Evolutionary conservation across 2,329 filamentous ascomycete species (phyloP).

Genomic region (Colletotrichum zoysiae): DNA sequence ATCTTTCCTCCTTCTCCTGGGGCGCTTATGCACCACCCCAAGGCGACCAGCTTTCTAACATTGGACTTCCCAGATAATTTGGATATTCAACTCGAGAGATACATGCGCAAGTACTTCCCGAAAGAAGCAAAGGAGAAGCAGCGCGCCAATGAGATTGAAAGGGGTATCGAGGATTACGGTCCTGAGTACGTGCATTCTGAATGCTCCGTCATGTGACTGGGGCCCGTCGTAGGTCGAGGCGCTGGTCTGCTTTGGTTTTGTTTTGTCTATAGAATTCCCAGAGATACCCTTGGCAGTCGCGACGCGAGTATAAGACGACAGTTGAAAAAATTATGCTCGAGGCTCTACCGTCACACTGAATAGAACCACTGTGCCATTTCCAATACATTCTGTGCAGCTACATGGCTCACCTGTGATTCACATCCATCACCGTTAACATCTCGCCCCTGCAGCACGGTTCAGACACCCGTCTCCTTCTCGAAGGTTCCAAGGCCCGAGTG

Average conservation of each 20-base stretch:
- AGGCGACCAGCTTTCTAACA: neutral
- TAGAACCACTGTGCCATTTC: neutral
- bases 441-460: neutral
- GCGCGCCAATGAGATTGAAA: slow-evolving; percentile 78
- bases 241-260: slow-evolving; percentile 1
- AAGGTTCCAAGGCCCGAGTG: slow-evolving; percentile 74
- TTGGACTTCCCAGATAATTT: slow-evolving; percentile 67
- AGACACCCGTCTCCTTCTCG: slow-evolving; percentile 43
- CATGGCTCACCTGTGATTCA: slow-evolving; percentile 1
- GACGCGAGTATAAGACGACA: neutral
- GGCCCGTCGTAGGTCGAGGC: neutral
- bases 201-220: slow-evolving; percentile 71
- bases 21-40: neutral
- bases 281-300: slow-evolving; percentile 36
- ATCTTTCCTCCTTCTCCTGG: too few relatives aligned
- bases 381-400: neutral
- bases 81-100: slow-evolving; percentile 75
- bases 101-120: slow-evolving; percentile 81
- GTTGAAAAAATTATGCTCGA: neutral
- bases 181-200: slow-evolving; percentile 70
- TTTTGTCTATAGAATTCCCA: slow-evolving; percentile 20
- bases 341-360: neutral
- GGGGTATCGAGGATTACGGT: slow-evolving; percentile 80
- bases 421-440: neutral
- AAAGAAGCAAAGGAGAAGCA: slow-evolving; percentile 77